These are phyloP conservation scores for Syzygium malaccense DNA, from an alignment of 441 rosid species.

Conservation along the genomic window DNA sequence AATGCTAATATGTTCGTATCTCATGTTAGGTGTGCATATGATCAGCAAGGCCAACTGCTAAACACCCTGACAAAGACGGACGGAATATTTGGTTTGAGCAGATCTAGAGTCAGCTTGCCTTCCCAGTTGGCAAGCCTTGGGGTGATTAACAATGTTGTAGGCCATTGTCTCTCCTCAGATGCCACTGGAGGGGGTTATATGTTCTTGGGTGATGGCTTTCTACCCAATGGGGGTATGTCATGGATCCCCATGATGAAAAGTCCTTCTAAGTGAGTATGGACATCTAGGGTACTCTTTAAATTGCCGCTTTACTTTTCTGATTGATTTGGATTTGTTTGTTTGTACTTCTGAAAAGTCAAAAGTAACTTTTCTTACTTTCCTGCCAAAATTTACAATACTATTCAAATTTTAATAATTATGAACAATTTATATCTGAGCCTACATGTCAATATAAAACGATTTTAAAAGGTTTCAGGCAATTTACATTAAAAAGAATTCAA, in stretches of 20 bases:
- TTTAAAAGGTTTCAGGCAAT: background rate
- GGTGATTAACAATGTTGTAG: constrained; percentile 69
- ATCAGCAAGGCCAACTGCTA: constrained; percentile 82
- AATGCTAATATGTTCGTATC: constrained; percentile 2
- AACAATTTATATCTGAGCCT: background rate
- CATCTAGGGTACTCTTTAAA: background rate
- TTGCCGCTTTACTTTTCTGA: background rate
- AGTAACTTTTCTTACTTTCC: background rate
- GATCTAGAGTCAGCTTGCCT: constrained; percentile 80
- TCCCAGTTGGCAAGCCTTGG: constrained; percentile 84
- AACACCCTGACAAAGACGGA: constrained; percentile 67
- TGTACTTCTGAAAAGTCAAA: background rate
- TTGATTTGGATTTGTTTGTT: background rate
- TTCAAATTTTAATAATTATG: background rate
- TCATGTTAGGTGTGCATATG: constrained; percentile 77
- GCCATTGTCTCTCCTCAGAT: constrained; percentile 76
- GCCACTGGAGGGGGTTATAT: constrained; percentile 61
- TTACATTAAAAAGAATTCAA: background rate
- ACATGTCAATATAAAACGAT: background rate
- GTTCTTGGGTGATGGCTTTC: constrained; percentile 83
- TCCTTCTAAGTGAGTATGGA: constrained; percentile 46
- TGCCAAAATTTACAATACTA: background rate
- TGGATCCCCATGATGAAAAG: constrained; percentile 76
- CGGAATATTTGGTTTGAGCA: constrained; percentile 87
- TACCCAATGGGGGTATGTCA: constrained; percentile 63